These are phyloP conservation scores for Ogataea neopini DNA, from an alignment of 805 yeast genomes.

Conservation along the genomic window DNA sequence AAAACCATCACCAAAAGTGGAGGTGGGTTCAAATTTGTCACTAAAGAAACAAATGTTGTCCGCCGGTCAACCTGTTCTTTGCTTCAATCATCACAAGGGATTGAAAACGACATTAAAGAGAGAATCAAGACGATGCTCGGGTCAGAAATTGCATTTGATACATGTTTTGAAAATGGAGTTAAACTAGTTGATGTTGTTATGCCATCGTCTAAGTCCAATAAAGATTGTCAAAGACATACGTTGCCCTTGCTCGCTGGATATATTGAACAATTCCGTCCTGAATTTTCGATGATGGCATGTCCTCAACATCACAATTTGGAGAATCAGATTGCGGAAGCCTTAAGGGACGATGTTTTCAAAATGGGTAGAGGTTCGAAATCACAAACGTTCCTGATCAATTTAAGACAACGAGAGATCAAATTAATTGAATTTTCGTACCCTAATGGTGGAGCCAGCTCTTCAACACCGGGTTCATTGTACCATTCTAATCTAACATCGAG, in stretches of 20 bases:
- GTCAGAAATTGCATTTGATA: conserved; percentile 7
- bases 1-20: conserved; percentile 5
- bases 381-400: conserved; percentile 25
- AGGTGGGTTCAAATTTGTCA: conserved; percentile 4
- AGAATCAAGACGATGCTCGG: conserved; percentile 20
- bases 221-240: conserved; percentile 1
- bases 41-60: conserved; percentile 13
- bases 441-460: background rate
- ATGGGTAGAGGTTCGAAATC: conserved; percentile 21
- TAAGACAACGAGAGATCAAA: conserved; percentile 31
- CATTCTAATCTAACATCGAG: conserved; percentile 9
- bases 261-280: conserved; percentile 53
- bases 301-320: conserved; percentile 48
- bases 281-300: conserved; percentile 52
- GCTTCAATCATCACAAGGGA: conserved; percentile 1
- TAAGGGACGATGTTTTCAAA: conserved; percentile 46
- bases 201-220: background rate
- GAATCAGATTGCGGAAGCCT: conserved; percentile 41
- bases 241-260: conserved; percentile 38
- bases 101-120: conserved; percentile 10
- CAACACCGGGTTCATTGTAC: background rate
- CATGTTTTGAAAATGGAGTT: conserved; percentile 2
- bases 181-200: conserved; percentile 5
- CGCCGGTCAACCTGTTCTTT: conserved; percentile 16
- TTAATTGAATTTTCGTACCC: conserved; percentile 21